phyloP scores from a whole-genome alignment of 2,329 filamentous ascomycete species.

The Aspergillus sp. region DNA sequence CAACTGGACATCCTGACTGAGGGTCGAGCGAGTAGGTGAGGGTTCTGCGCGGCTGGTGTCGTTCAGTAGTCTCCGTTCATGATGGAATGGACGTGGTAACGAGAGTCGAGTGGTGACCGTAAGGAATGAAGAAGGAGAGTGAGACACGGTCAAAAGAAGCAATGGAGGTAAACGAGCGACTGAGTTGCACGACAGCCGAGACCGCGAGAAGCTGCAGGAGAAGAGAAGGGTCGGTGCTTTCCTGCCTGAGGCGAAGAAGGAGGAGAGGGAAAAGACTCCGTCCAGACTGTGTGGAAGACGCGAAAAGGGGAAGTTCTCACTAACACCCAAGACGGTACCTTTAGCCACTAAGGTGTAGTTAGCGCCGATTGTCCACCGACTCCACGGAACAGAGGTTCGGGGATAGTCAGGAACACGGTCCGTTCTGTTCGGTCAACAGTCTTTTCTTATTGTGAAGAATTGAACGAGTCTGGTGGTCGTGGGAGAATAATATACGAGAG shows the following conservation, averaged over 20 bases:
- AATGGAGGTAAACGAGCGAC: slow-evolving; percentile 1
- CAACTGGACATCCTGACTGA: slow-evolving; percentile 40
- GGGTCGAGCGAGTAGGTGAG: background rate
- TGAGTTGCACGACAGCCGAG: slow-evolving; percentile 1
- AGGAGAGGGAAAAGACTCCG: too few species aligned
- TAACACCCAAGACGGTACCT: too few species aligned
- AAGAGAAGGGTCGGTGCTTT: background rate
- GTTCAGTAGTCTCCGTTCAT: background rate
- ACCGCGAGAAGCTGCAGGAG: background rate
- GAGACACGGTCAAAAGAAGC: background rate
- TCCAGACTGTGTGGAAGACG: background rate
- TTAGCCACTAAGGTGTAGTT: background rate
- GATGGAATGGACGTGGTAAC: background rate
- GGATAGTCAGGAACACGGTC: too few species aligned
- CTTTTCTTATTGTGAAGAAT: too few species aligned
- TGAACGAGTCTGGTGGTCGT: too few species aligned
- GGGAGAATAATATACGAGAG: background rate
- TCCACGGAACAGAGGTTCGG: too few species aligned
- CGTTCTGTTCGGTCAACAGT: too few species aligned
- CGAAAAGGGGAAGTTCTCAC: background rate
- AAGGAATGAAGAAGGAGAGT: background rate
- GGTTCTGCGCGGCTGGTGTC: background rate
- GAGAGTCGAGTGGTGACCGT: background rate
- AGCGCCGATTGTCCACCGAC: background rate
- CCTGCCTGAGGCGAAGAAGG: background rate